Evolutionary conservation across 2,329 filamentous ascomycete genomes (phyloP).

Genomic region (Hysterium pulicare): DNA sequence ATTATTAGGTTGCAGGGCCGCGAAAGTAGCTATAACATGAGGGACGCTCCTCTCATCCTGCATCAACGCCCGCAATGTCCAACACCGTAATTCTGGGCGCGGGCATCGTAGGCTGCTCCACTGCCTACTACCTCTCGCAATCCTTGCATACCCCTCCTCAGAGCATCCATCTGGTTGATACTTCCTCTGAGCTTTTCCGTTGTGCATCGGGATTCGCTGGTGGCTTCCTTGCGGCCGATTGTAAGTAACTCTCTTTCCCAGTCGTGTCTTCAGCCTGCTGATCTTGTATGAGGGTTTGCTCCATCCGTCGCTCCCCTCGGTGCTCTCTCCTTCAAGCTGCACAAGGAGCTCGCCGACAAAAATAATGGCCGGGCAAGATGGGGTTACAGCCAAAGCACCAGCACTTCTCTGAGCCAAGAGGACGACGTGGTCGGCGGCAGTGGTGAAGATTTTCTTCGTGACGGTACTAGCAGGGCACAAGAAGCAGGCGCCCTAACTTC

Average conservation of each 20-base stretch:
- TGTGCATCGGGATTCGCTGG: slow-evolving; percentile 72
- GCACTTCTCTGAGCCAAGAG: slow-evolving; percentile 53
- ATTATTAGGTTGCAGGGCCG: too few species aligned
- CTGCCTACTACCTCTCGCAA: slow-evolving; percentile 62
- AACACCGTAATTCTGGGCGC: slow-evolving; percentile 41
- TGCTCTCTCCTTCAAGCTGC: slow-evolving; percentile 65
- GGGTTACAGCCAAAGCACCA: slow-evolving; percentile 59
- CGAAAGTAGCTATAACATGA: too few species aligned
- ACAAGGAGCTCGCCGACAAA: slow-evolving; percentile 60
- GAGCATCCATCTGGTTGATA: slow-evolving; percentile 58
- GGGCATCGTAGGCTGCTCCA: slow-evolving; percentile 46
- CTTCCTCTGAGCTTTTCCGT: slow-evolving; percentile 60
- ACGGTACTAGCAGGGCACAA: slow-evolving; percentile 61
- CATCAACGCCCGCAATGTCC: slow-evolving; percentile 12
- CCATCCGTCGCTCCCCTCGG: slow-evolving; percentile 57
- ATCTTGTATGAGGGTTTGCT: slow-evolving; percentile 50
- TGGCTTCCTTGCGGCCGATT: slow-evolving; percentile 71
- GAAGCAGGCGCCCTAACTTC: slow-evolving; percentile 42
- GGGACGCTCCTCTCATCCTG: too few species aligned
- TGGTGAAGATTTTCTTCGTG: slow-evolving; percentile 63
- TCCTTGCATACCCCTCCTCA: slow-evolving; percentile 35
- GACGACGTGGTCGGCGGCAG: slow-evolving; percentile 40
- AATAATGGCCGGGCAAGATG: slow-evolving; percentile 57
- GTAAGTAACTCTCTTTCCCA: slow-evolving; percentile 42
- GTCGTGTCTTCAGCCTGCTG: background rate